These are phyloP conservation scores for Erysimum cheiranthoides DNA, from an alignment of 345 rosid genomes.

Conservation along the genomic window DNA sequence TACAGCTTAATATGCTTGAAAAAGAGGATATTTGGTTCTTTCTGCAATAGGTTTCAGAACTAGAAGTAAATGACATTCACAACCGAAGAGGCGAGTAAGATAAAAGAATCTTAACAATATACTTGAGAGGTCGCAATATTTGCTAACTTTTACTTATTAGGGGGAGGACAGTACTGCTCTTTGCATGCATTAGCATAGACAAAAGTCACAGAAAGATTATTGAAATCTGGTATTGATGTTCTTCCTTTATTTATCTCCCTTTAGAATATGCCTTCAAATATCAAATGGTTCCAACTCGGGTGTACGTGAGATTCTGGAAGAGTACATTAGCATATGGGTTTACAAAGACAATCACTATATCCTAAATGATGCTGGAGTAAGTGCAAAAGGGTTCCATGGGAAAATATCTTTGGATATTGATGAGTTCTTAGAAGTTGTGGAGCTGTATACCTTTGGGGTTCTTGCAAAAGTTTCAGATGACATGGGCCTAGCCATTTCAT, in stretches of 20 bases:
- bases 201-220: neutral
- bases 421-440: constrained; percentile 65
- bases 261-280: constrained; percentile 80
- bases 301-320: constrained; percentile 70
- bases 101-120: neutral
- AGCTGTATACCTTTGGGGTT: constrained; percentile 66
- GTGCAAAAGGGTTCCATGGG: constrained; percentile 45
- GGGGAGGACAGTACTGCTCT: neutral
- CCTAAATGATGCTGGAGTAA: constrained; percentile 44
- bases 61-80: constrained; percentile 1
- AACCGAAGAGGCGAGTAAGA: neutral
- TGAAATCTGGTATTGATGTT: constrained; percentile 6
- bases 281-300: constrained; percentile 61
- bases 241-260: neutral
- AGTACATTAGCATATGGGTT: constrained; percentile 73
- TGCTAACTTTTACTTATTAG: neutral
- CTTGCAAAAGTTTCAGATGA: constrained; percentile 62
- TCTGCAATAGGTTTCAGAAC: neutral
- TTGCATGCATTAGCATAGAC: neutral
- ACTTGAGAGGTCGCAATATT: neutral
- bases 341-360: constrained; percentile 54
- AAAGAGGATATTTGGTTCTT: constrained; percentile 1
- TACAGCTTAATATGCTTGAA: neutral
- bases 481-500: constrained; percentile 65
- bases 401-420: constrained; percentile 52